phyloP scores from a whole-genome alignment of 2,329 filamentous ascomycete genomes.

The Kalmusia sp. region DNA sequence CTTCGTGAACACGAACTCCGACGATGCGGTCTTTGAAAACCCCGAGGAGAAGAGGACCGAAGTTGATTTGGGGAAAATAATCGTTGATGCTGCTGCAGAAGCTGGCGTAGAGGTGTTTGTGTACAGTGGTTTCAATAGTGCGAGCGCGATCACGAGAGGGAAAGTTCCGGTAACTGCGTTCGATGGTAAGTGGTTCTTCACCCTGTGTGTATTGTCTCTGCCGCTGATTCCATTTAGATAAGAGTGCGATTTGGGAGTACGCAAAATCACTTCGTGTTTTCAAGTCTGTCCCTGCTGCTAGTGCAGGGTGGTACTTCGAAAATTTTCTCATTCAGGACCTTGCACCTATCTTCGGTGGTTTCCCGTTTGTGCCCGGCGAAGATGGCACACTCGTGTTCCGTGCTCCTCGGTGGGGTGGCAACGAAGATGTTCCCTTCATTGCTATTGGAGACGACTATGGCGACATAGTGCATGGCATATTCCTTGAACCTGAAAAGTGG shows the following conservation, averaged over 20 bases:
- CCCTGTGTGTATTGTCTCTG: not conserved
- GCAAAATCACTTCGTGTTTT: slow-evolving; percentile 43
- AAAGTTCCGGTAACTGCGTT: slow-evolving; percentile 23
- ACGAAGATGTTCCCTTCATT: slow-evolving; percentile 49
- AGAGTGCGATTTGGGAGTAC: slow-evolving; percentile 49
- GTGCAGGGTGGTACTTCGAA: slow-evolving; percentile 54
- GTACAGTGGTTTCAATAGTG: slow-evolving; percentile 26
- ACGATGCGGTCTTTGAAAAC: slow-evolving; percentile 23
- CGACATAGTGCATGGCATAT: slow-evolving; percentile 55
- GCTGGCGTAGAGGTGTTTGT: slow-evolving; percentile 23
- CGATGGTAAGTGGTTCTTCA: slow-evolving; percentile 20
- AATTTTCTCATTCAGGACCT: slow-evolving; percentile 48
- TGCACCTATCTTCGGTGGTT: slow-evolving; percentile 50
- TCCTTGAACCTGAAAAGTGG: slow-evolving; percentile 50
- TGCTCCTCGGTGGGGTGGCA: slow-evolving; percentile 51
- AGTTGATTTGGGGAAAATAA: slow-evolving; percentile 22
- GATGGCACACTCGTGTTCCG: slow-evolving; percentile 49
- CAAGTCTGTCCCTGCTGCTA: slow-evolving; percentile 44
- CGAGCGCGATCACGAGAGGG: slow-evolving; percentile 18
- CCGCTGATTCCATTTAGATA: slow-evolving; percentile 33
- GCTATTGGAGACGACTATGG: slow-evolving; percentile 53
- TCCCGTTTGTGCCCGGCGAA: slow-evolving; percentile 45
- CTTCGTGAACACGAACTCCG: slow-evolving; percentile 31
- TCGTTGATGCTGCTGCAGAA: slow-evolving; percentile 25
- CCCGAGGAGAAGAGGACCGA: slow-evolving; percentile 21